Percentiles rank a stretch among this genome's conserved stretches.
Conservation (phyloP, 1,284 basidiomycete genomes). For the Pseudozyma tsukubaensis region DNA sequence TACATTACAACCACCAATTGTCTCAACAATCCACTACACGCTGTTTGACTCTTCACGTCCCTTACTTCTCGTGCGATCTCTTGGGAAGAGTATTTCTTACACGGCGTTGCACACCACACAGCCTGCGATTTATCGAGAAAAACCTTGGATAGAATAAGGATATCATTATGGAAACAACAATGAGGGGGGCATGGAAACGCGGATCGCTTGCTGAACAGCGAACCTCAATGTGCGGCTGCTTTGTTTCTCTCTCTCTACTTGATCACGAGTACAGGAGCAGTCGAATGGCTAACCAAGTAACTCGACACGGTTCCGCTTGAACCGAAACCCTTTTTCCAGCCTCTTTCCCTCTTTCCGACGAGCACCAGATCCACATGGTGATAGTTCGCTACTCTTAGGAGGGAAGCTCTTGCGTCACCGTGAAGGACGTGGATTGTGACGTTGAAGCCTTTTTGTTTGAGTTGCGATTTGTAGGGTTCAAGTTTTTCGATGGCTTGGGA, state of each 20-base stretch:
- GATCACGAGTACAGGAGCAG: slow-evolving; percentile 64
- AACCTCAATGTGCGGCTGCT: not conserved
- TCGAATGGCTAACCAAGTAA: slow-evolving; percentile 61
- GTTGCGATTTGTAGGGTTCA: slow-evolving; percentile 60
- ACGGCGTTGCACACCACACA: too few species aligned
- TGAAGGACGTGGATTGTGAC: slow-evolving; percentile 66
- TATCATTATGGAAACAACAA: too few species aligned
- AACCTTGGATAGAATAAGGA: too few species aligned
- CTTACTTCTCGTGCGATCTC: too few species aligned
- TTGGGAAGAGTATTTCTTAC: too few species aligned
- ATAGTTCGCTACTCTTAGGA: slow-evolving; percentile 59
- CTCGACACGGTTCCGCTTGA: slow-evolving; percentile 54
- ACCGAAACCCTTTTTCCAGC: slow-evolving; percentile 54
- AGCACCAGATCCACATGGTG: slow-evolving; percentile 59
- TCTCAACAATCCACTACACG: too few species aligned
- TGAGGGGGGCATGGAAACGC: not conserved
- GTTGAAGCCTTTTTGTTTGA: slow-evolving; percentile 57
- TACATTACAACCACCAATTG: too few species aligned
- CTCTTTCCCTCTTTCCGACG: slow-evolving; percentile 55
- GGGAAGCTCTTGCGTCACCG: slow-evolving; percentile 57
- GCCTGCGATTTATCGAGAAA: too few species aligned
- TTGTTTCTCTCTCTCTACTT: slow-evolving; percentile 39
- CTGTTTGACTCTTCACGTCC: too few species aligned
- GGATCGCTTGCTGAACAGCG: not conserved
- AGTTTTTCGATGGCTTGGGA: slow-evolving; percentile 61